These are phyloP conservation scores for Bacidia rubella DNA, from an alignment of 495 filamentous ascomycete species.

Conservation along the genomic window DNA sequence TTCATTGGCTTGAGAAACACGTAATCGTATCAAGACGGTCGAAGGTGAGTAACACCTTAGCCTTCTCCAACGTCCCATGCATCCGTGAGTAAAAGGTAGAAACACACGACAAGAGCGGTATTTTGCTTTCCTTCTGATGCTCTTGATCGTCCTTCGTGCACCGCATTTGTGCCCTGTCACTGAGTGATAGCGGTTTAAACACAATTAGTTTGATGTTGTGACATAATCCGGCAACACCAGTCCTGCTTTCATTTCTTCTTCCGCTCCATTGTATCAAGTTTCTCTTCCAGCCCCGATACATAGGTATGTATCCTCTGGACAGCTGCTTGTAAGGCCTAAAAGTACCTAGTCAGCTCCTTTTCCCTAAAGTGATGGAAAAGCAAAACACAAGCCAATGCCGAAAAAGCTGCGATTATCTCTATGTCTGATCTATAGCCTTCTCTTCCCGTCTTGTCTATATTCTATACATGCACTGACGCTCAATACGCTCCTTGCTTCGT, in stretches of 20 bases:
- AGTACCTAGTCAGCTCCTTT: slow-evolving; percentile 6
- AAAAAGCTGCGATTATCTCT: not conserved
- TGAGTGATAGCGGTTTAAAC: too few species aligned
- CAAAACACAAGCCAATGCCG: not conserved
- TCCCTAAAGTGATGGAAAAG: slow-evolving; percentile 1
- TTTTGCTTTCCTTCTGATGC: not conserved
- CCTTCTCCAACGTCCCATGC: too few species aligned
- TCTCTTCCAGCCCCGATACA: slow-evolving; percentile 67
- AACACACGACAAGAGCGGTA: not conserved
- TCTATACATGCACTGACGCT: not conserved
- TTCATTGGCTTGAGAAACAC: too few species aligned
- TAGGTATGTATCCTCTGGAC: slow-evolving; percentile 77
- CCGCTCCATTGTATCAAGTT: slow-evolving; percentile 55
- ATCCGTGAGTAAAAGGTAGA: too few species aligned
- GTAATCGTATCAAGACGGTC: too few species aligned
- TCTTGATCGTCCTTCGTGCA: too few species aligned
- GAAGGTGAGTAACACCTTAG: too few species aligned
- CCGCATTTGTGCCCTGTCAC: too few species aligned
- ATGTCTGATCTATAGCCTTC: not conserved
- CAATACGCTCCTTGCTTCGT: not conserved
- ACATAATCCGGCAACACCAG: too few species aligned
- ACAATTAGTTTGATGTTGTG: too few species aligned
- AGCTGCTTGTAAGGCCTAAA: slow-evolving; percentile 72
- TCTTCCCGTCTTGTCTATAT: not conserved
- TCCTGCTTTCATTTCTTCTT: too few species aligned